These are phyloP conservation scores for Desmodesmus armatus DNA, from an alignment of 139 green algal species.

Conservation along the genomic window DNA sequence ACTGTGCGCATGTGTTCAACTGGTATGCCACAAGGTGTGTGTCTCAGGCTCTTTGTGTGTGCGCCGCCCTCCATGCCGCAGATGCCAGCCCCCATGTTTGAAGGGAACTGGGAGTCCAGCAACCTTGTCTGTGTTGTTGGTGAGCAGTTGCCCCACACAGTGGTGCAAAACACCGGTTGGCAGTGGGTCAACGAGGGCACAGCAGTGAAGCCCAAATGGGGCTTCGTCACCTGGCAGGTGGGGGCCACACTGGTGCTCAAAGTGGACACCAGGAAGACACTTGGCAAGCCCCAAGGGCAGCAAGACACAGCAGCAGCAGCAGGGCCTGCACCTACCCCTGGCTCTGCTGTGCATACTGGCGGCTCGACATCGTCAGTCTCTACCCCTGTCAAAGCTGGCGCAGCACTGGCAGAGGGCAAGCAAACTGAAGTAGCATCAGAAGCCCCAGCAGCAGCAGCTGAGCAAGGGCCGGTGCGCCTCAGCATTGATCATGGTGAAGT, in stretches of 20 bases:
- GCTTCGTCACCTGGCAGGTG: not conserved
- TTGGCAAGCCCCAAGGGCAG: not conserved
- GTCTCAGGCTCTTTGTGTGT: too few species aligned
- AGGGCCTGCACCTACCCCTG: not conserved
- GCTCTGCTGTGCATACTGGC: too few species aligned
- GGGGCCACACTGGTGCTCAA: constrained; percentile 19
- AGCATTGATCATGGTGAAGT: not conserved
- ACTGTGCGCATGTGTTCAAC: too few species aligned
- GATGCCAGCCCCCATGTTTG: constrained; percentile 7
- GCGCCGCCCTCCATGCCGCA: too few species aligned
- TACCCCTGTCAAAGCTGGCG: not conserved
- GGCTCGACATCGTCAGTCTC: not conserved
- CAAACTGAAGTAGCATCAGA: not conserved
- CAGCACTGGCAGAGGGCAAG: not conserved
- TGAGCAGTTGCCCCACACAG: not conserved
- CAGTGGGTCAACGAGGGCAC: constrained; percentile 26
- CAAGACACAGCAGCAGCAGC: not conserved
- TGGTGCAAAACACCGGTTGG: not conserved
- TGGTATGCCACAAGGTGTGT: too few species aligned
- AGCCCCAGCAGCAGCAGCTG: constrained; percentile 8
- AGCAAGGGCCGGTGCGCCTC: not conserved
- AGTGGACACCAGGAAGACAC: constrained; percentile 17
- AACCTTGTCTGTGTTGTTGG: constrained; percentile 26
- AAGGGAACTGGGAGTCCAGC: constrained; percentile 14
- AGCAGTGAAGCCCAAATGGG: constrained; percentile 32